Conservation (phyloP, 139 green algal genomes). For the Chlamydomonas eustigma region DNA sequence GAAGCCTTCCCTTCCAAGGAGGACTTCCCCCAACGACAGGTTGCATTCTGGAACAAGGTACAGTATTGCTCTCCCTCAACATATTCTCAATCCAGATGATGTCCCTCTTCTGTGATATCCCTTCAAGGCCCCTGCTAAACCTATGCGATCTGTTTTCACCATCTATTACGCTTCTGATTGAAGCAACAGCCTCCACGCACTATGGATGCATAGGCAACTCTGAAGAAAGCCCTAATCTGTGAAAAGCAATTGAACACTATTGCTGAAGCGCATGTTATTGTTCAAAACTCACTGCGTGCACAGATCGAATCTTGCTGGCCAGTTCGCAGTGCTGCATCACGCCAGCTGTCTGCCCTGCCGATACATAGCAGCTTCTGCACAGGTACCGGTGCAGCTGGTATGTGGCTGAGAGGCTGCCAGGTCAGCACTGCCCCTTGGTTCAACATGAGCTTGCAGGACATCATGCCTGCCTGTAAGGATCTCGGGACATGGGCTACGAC, state of each 20-base stretch:
- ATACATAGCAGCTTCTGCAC: slow-evolving; percentile 42
- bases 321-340: background rate
- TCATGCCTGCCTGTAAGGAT: background rate
- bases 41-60: background rate
- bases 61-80: background rate
- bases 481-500: background rate
- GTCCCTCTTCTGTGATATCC: too few relatives aligned
- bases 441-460: slow-evolving; percentile 27
- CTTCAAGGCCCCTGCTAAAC: too few relatives aligned
- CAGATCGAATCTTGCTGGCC: background rate
- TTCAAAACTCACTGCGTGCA: too few relatives aligned
- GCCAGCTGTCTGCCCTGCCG: slow-evolving; percentile 29
- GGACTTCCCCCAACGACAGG: background rate
- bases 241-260: too few relatives aligned
- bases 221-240: background rate
- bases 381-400: slow-evolving; percentile 18
- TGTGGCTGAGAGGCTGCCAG: slow-evolving; percentile 24
- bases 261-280: too few relatives aligned
- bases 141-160: background rate
- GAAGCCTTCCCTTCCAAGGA: slow-evolving; percentile 24
- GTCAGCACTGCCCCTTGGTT: slow-evolving; percentile 27
- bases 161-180: background rate
- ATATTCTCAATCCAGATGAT: background rate
- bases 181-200: background rate
- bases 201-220: background rate